Conservation (phyloP, 257 asterid genomes). For the Nicotiana otophora region DNA sequence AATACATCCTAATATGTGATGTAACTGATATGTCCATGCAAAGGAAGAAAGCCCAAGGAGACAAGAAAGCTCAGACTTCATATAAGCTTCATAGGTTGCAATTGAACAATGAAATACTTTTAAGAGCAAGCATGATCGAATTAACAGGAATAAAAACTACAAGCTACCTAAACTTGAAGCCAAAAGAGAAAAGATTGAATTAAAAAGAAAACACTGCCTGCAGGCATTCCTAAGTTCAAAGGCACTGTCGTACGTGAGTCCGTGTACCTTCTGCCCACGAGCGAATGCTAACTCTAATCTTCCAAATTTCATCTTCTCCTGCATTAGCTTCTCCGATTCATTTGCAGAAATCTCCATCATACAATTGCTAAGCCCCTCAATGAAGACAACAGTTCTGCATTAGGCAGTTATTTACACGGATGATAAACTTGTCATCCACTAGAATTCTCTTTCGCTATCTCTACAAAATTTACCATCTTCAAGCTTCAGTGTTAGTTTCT, state of each 20-base stretch:
- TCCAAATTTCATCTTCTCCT: slow-evolving; percentile 1
- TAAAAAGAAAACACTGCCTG: background rate
- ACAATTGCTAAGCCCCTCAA: background rate
- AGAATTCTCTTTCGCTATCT: background rate
- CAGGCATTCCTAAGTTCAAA: background rate
- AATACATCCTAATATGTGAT: background rate
- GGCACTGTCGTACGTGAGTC: slow-evolving; percentile 9
- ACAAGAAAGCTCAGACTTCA: background rate
- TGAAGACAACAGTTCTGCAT: background rate
- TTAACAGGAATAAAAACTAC: background rate
- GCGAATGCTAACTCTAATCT: slow-evolving; percentile 2
- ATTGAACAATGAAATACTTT: background rate
- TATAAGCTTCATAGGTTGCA: background rate
- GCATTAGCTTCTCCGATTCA: background rate
- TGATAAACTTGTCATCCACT: background rate
- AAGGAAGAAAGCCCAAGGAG: background rate
- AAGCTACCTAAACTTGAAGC: slow-evolving; percentile 2
- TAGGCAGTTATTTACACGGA: slow-evolving; percentile 13
- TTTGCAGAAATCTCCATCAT: background rate
- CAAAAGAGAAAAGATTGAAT: background rate
- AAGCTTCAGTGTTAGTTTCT: slow-evolving; percentile 21
- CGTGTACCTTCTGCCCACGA: slow-evolving; percentile 24
- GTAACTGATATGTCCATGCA: background rate
- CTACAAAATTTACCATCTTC: background rate
- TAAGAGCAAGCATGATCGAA: background rate